Evolutionary conservation across 2,329 filamentous ascomycete genomes (phyloP).

Genomic region (Fusarium denticulatum): DNA sequence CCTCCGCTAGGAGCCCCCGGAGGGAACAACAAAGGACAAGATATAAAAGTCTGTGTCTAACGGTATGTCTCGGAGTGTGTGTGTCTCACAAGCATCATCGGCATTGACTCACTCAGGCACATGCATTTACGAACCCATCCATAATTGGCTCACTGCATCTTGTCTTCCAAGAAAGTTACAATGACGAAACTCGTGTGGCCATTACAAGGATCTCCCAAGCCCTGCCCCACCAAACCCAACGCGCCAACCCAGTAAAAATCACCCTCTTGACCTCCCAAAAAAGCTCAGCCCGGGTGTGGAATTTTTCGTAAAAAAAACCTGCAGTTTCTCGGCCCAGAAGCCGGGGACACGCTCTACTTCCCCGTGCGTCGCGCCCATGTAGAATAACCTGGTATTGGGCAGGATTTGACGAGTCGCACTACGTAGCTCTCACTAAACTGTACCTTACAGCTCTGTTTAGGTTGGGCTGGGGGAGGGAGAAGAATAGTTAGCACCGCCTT

Average conservation of each 20-base stretch:
- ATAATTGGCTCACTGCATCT: background rate
- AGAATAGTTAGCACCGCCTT: slow-evolving; percentile 27
- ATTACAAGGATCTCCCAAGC: slow-evolving; percentile 31
- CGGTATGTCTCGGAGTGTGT: background rate
- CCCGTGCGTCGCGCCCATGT: slow-evolving; percentile 2
- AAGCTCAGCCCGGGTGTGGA: slow-evolving; percentile 30
- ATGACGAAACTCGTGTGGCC: slow-evolving; percentile 41
- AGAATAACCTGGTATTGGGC: slow-evolving; percentile 5
- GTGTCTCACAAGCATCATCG: background rate
- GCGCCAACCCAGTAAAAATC: slow-evolving; percentile 5
- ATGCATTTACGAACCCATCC: background rate
- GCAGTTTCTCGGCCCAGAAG: slow-evolving; percentile 9
- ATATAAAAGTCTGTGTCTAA: background rate
- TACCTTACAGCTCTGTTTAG: background rate
- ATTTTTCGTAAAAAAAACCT: slow-evolving; percentile 17
- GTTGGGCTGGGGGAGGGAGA: background rate
- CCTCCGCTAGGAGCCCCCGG: background rate
- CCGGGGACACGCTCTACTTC: background rate
- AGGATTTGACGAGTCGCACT: background rate
- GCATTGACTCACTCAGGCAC: background rate
- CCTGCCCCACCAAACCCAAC: slow-evolving; percentile 33
- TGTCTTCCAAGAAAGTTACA: slow-evolving; percentile 8
- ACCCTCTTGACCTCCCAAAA: background rate
- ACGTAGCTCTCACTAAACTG: slow-evolving; percentile 1
- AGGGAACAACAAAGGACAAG: background rate